Conservation (phyloP, 768 basidiomycete genomes). For the Auriscalpium orientale region DNA sequence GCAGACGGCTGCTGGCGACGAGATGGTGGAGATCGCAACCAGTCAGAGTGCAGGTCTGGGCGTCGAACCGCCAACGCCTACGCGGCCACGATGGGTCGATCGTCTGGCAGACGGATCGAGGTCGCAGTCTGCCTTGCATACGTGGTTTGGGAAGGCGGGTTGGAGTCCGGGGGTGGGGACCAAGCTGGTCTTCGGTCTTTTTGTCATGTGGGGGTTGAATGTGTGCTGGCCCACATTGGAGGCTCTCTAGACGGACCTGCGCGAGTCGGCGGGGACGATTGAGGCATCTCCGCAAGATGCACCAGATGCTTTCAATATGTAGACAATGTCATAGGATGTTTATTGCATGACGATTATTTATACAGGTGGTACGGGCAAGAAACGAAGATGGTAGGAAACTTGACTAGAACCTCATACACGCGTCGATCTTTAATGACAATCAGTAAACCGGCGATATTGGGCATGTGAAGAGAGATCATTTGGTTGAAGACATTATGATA, state of each 20-base stretch:
- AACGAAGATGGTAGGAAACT: too few species aligned
- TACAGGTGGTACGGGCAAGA: too few species aligned
- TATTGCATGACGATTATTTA: too few species aligned
- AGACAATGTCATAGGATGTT: background rate
- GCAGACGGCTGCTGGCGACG: background rate
- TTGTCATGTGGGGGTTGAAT: slow-evolving; percentile 60
- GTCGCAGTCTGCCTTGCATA: slow-evolving; percentile 19
- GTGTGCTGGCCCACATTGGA: slow-evolving; percentile 41
- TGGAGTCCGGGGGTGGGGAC: slow-evolving; percentile 35
- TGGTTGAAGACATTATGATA: slow-evolving; percentile 29
- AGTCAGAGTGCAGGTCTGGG: slow-evolving; percentile 22
- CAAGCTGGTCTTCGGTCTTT: slow-evolving; percentile 33
- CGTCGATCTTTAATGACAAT: too few species aligned
- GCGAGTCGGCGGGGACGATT: background rate
- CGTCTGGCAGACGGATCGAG: slow-evolving; percentile 34
- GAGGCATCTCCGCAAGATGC: too few species aligned
- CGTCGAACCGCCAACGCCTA: slow-evolving; percentile 31
- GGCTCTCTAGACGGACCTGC: background rate
- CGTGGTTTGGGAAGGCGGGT: slow-evolving; percentile 25
- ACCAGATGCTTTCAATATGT: too few species aligned
- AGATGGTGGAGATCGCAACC: slow-evolving; percentile 12
- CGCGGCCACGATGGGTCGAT: slow-evolving; percentile 43
- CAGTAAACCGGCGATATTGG: background rate
- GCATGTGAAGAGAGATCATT: slow-evolving; percentile 23
- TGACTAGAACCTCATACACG: too few species aligned